Evolutionary conservation across 2,329 filamentous ascomycete genomes (phyloP).

Genomic region (Sordariomycetes sp.): DNA sequence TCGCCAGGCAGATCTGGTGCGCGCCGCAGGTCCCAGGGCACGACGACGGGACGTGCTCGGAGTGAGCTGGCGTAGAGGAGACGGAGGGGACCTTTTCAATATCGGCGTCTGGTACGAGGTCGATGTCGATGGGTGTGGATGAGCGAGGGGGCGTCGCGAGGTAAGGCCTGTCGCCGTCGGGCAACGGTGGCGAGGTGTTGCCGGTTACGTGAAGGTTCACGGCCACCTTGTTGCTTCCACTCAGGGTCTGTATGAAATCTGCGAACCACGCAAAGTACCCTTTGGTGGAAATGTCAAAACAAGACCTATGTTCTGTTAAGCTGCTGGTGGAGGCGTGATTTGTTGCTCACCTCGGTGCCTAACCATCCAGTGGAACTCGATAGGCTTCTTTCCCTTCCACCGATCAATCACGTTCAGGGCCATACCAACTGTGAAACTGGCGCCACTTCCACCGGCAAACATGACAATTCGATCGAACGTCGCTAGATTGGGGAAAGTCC

Average conservation of each 20-base stretch:
- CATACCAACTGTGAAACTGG: conserved; percentile 36
- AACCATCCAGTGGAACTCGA: conserved; percentile 27
- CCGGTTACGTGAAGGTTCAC: conserved; percentile 21
- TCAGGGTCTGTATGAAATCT: conserved; percentile 18
- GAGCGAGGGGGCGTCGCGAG: conserved; percentile 4
- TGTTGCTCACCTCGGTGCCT: conserved; percentile 19
- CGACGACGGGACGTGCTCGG: not conserved
- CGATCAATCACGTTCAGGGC: conserved; percentile 14
- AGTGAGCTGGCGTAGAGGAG: conserved; percentile 4
- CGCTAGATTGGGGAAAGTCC: conserved; percentile 35
- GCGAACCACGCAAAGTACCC: conserved; percentile 23
- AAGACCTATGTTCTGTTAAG: not conserved
- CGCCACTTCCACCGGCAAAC: conserved; percentile 47
- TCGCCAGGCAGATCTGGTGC: conserved; percentile 6
- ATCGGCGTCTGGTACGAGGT: not conserved
- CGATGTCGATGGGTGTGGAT: conserved; percentile 3
- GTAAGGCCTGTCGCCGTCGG: not conserved
- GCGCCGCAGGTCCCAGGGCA: not conserved
- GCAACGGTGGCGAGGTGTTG: conserved; percentile 2
- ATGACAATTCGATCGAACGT: conserved; percentile 42
- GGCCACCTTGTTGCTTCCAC: conserved; percentile 14
- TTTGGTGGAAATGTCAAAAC: conserved; percentile 9
- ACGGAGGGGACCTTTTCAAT: conserved; percentile 9
- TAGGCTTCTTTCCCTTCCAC: conserved; percentile 5
- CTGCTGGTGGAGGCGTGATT: not conserved